Conservation (phyloP, 345 rosid species). For the Conringia planisiliqua region DNA sequence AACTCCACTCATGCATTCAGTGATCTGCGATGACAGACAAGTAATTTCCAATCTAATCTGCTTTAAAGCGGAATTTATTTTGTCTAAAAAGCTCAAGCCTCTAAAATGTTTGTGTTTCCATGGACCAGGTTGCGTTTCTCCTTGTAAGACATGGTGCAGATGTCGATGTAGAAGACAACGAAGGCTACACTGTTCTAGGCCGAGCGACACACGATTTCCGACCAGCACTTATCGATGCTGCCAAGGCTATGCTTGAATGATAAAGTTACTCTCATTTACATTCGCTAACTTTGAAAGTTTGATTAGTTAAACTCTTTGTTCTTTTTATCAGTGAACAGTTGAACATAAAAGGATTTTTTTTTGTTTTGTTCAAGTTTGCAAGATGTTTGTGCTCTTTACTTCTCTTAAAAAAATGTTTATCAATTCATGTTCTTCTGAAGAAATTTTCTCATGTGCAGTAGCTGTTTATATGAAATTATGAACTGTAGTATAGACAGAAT, state of each 20-base stretch:
- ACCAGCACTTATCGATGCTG: constrained; percentile 65
- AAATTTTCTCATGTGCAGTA: neutral
- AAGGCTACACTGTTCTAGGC: constrained; percentile 95
- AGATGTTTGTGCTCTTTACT: neutral
- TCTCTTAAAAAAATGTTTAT: neutral
- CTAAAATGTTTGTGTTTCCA: neutral
- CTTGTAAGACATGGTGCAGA: constrained; percentile 89
- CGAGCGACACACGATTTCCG: constrained; percentile 64
- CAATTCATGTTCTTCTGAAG: neutral
- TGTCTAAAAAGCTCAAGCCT: neutral
- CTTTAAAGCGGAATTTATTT: neutral
- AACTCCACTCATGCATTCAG: constrained; percentile 86
- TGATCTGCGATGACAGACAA: constrained; percentile 64
- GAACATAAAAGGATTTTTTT: neutral
- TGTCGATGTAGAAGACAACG: constrained; percentile 84
- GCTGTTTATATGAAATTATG: neutral
- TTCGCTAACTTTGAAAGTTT: neutral
- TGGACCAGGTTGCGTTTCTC: constrained; percentile 66
- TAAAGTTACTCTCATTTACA: constrained; percentile 26
- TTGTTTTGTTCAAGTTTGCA: neutral
- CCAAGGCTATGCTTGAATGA: constrained; percentile 76
- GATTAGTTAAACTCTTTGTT: neutral
- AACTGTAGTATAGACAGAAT: neutral
- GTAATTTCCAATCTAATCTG: constrained; percentile 26
- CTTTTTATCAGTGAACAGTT: neutral